Conservation (phyloP, 2,329 filamentous ascomycete species). For the Ustulina deusta region DNA sequence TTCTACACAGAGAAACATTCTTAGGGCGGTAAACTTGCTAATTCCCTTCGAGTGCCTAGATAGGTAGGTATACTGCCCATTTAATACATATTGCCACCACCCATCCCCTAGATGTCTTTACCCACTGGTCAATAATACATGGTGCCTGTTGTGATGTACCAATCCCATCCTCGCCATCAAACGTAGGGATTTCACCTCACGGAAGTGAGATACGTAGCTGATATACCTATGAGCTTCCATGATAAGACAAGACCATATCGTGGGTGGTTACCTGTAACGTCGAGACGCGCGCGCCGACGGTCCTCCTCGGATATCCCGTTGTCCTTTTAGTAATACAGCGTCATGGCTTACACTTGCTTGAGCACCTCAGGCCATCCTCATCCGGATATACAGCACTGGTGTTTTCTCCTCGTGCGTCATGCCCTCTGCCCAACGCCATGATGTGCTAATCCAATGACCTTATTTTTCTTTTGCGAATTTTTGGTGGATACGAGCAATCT, state of each 20-base stretch:
- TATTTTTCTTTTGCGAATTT: conserved; percentile 60
- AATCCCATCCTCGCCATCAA: conserved; percentile 20
- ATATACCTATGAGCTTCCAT: conserved; percentile 45
- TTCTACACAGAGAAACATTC: neutral
- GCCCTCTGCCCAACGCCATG: neutral
- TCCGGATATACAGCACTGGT: neutral
- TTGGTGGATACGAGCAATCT: conserved; percentile 75
- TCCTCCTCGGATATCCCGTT: neutral
- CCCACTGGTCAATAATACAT: conserved; percentile 12
- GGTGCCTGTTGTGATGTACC: neutral
- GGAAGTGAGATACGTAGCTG: conserved; percentile 34
- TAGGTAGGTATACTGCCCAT: conserved; percentile 11
- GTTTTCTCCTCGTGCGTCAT: neutral
- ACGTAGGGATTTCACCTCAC: conserved; percentile 9
- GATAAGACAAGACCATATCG: conserved; percentile 40
- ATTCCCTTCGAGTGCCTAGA: neutral
- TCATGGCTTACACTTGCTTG: conserved; percentile 6
- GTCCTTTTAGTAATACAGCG: conserved; percentile 16
- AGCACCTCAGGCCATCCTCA: conserved; percentile 1
- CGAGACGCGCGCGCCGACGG: conserved; percentile 22
- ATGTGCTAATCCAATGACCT: conserved; percentile 9
- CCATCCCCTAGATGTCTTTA: neutral
- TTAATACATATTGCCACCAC: conserved; percentile 10
- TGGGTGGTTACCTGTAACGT: conserved; percentile 48
- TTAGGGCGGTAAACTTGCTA: neutral